phyloP scores from a whole-genome alignment of 106 monocot genomes.

The Allium cepa region DNA sequence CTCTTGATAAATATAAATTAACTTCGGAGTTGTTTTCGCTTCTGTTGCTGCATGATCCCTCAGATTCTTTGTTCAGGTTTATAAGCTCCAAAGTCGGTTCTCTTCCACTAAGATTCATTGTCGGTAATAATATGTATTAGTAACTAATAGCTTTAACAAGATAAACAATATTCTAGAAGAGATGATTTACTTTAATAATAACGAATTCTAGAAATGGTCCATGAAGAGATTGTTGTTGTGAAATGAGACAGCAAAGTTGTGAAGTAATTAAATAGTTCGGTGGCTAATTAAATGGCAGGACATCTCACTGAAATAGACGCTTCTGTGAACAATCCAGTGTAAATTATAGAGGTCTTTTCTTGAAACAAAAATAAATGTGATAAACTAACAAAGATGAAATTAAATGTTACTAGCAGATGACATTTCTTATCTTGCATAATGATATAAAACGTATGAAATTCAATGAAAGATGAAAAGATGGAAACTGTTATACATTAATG shows the following conservation, averaged over 20 bases:
- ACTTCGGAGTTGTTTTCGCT: conserved; percentile 83
- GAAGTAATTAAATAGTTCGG: conserved; percentile 5
- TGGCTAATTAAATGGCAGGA: background rate
- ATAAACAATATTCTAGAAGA: background rate
- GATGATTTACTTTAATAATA: too few species aligned
- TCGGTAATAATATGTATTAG: conserved; percentile 21
- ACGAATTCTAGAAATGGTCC: too few species aligned
- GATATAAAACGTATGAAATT: too few species aligned
- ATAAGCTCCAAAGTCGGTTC: conserved; percentile 50
- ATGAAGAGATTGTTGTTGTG: too few species aligned
- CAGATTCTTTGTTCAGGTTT: conserved; percentile 91
- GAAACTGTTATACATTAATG: too few species aligned
- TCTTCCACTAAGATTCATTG: conserved; percentile 67
- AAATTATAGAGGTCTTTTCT: background rate
- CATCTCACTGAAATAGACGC: background rate
- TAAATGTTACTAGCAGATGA: too few species aligned
- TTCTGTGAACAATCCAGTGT: background rate
- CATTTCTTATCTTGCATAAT: too few species aligned
- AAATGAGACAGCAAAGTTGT: background rate
- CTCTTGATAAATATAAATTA: conserved; percentile 58
- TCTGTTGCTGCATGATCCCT: conserved; percentile 88
- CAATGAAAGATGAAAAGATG: too few species aligned
- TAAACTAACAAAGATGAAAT: background rate
- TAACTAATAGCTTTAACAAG: background rate
- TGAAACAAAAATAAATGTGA: background rate